Conservation (phyloP, 495 filamentous ascomycete genomes). For the Daldinia childiae region DNA sequence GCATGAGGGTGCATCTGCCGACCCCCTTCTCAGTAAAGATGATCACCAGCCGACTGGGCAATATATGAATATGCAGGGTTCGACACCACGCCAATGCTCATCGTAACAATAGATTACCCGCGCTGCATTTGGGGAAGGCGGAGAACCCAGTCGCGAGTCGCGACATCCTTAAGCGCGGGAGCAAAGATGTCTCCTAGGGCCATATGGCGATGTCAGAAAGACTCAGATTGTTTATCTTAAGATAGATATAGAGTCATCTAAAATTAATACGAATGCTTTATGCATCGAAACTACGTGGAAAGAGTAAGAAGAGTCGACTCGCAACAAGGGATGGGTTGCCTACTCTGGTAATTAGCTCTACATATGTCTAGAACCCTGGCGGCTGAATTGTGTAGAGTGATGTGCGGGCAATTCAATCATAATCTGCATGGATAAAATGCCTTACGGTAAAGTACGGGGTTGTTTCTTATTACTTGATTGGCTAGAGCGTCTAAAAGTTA, state of each 20-base stretch:
- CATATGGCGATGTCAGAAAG: background rate
- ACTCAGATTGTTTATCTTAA: background rate
- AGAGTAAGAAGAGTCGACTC: background rate
- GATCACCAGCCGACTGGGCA: constrained; percentile 37
- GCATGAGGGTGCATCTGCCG: constrained; percentile 27
- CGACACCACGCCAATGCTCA: constrained; percentile 21
- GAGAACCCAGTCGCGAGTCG: constrained; percentile 24
- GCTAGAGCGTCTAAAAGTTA: background rate
- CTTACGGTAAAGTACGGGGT: constrained; percentile 13
- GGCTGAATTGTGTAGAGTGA: constrained; percentile 38
- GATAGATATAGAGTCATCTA: too few species aligned
- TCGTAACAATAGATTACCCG: constrained; percentile 18
- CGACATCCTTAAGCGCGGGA: constrained; percentile 1
- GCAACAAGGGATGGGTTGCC: constrained; percentile 14
- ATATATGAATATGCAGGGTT: constrained; percentile 42
- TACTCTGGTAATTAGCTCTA: constrained; percentile 34
- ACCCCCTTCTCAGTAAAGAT: constrained; percentile 21
- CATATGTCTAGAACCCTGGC: constrained; percentile 17
- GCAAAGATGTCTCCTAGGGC: background rate
- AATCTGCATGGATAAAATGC: constrained; percentile 31
- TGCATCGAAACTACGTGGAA: background rate
- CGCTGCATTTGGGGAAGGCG: constrained; percentile 15
- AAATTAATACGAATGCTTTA: background rate
- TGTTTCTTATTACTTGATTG: constrained; percentile 17
- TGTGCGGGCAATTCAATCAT: constrained; percentile 12